Evolutionary conservation across 176 grass and related monocot species (phyloP), one percentile per base, ranked within the genome.

Genomic region (Aegilops umbellulata): DNA sequence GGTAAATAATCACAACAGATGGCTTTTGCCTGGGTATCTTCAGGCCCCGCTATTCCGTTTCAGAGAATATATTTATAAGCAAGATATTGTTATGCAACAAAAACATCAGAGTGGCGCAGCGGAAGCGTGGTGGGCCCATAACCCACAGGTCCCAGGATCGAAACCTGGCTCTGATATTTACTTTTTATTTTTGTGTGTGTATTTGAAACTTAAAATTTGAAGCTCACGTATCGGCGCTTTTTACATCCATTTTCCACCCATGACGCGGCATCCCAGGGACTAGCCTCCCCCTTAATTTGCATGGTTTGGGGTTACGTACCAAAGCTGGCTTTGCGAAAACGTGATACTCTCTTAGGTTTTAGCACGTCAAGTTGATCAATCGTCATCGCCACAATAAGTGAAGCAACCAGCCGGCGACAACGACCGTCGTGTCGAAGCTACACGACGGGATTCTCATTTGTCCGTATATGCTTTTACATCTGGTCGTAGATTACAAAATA

Each of bases 81-180:
- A 6, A 19, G 16, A 53, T 53, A 6, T 53, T 53, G 2, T 0
- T 1, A 19, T 6, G 5, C 15, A 51, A 17, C 47, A 19, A 6
- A 5, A 51, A 13, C 23, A 95, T 92, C 91, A 97, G 64, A 95
- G 90, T 94, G 93, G 88, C 84, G 93, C 88, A 95, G 93, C 86
- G 82, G 88, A 95, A 95, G 91, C 93, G 91, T 97, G 89, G 87
- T 97, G 91, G 91, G 90, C 95, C 93, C 91, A 95, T 97, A 97
- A 95, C 95, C 87, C 91, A 94, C 86, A 95, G 90, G 88, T 90
- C 91, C 68, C 83, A 92, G 88, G 83, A 94, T 95, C 74, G 81
- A 93, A 93, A 94, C 91, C 87, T 94, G 83, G 91, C 91, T 97
- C 66, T 95, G 89, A 92, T 92, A 95, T 4, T 2, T 55, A 20